phyloP scores from a whole-genome alignment of 345 rosid species.

The Viola odorata region DNA sequence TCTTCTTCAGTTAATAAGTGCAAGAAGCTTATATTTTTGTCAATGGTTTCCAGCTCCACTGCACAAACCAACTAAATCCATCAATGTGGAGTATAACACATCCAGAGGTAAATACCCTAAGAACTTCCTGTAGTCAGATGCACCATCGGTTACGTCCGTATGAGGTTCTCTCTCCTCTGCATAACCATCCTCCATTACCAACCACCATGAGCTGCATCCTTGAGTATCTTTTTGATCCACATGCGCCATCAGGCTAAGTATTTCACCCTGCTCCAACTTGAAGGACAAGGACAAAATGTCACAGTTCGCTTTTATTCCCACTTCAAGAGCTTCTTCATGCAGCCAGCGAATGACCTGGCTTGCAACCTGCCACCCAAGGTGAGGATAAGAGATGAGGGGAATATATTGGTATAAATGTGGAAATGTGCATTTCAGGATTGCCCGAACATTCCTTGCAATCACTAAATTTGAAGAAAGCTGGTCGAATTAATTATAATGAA shows the following conservation, averaged over 20 bases:
- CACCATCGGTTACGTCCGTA: constrained; percentile 31
- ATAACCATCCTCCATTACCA: constrained; percentile 74
- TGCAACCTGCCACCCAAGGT: constrained; percentile 48
- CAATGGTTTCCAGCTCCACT: constrained; percentile 20
- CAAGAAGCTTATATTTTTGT: not conserved
- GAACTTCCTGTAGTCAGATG: constrained; percentile 55
- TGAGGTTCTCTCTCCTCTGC: constrained; percentile 49
- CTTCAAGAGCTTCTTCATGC: constrained; percentile 76
- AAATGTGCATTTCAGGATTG: too few species aligned
- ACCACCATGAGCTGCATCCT: constrained; percentile 93
- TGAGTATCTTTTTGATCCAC: constrained; percentile 62
- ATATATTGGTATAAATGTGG: not conserved
- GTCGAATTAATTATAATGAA: too few species aligned
- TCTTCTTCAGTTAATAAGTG: too few species aligned
- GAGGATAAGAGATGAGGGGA: constrained; percentile 8
- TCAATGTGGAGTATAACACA: constrained; percentile 54
- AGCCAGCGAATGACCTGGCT: constrained; percentile 97
- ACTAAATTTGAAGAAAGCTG: too few species aligned
- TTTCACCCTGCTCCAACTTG: constrained; percentile 81
- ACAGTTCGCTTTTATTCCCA: constrained; percentile 68
- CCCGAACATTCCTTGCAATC: too few species aligned
- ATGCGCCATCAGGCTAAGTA: constrained; percentile 75
- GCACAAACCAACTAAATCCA: constrained; percentile 81
- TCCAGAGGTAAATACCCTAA: constrained; percentile 75
- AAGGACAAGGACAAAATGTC: constrained; percentile 69